phyloP scores from a whole-genome alignment of 495 filamentous ascomycete species.

The Thermothielavioides terrestris region DNA sequence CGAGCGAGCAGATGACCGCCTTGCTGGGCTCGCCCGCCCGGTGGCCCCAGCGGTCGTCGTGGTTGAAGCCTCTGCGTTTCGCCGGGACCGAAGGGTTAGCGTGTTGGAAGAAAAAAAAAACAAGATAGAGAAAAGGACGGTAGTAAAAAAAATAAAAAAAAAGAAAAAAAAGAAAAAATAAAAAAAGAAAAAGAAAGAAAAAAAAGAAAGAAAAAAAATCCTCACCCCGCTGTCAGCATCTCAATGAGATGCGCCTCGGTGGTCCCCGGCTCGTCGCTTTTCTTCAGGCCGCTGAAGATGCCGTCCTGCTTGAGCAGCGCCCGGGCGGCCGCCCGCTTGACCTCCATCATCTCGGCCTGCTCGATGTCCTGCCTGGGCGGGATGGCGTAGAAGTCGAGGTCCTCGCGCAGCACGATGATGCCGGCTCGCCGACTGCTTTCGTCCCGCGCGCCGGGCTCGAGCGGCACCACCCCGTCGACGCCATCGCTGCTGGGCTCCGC shows the following conservation, averaged over 20 bases:
- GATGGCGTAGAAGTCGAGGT: slow-evolving; percentile 96
- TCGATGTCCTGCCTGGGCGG: slow-evolving; percentile 80
- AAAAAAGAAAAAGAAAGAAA: background rate
- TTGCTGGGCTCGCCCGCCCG: slow-evolving; percentile 94
- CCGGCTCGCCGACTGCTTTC: slow-evolving; percentile 67
- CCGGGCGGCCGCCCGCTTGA: slow-evolving; percentile 87
- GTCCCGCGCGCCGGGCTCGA: slow-evolving; percentile 43
- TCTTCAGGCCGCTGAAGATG: slow-evolving; percentile 89
- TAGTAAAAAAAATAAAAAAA: too few relatives aligned
- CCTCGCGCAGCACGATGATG: slow-evolving; percentile 94
- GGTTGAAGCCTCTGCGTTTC: slow-evolving; percentile 74
- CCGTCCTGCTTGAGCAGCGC: slow-evolving; percentile 84
- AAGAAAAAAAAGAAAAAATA: slow-evolving; percentile 4
- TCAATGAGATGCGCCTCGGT: slow-evolving; percentile 98
- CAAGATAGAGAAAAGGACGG: too few relatives aligned
- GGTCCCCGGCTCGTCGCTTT: slow-evolving; percentile 90
- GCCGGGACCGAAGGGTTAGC: background rate
- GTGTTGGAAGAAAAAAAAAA: background rate
- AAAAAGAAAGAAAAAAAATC: slow-evolving; percentile 12
- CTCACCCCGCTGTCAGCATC: slow-evolving; percentile 97
- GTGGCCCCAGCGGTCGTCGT: slow-evolving; percentile 92
- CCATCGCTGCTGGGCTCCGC: slow-evolving; percentile 51
- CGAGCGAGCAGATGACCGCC: slow-evolving; percentile 94
- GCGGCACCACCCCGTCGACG: slow-evolving; percentile 52
- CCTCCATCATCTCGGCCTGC: slow-evolving; percentile 86